Evolutionary conservation across 768 basidiomycete species (phyloP), one percentile per base, ranked within the genome.

Genomic region (Suillus brevipes): DNA sequence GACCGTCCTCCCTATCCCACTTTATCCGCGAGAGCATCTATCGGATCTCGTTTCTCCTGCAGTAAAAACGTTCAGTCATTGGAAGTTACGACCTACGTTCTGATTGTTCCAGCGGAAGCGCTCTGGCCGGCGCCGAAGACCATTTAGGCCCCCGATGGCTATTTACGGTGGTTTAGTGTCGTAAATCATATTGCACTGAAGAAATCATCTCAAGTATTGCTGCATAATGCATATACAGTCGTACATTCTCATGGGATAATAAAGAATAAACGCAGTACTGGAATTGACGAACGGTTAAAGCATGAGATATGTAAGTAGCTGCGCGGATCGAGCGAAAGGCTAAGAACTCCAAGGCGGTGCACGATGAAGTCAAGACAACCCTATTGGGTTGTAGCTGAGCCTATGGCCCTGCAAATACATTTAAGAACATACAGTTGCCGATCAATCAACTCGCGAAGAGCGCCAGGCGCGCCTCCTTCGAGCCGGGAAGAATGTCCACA

Each of bases 401-500:
- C n/a, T 13, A 56, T 37, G 14, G n/a, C n/a, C 55, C 37, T 28
- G 50, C 50, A 57, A 23, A 37, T 38, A 25, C 13, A 36, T 36
- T 36, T 36, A 37, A 37, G 55, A 56, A 23, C 56, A 38, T 38
- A 38, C n/a, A 9, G 4, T 37, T n/a, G 23, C 14, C 36, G 9
- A 38, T 58, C 50, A 57, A 37, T 57, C 37, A 58, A 14, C 56
- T 34, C 6, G 6, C 61, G n/a, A 62, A 25, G 45, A 62, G 31
- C 4, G n/a, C 49, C 49, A 62, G 28, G n/a, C 61, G 61, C 3
- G 45, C 47, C 61, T 62, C 25, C 50, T 25, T 53, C 23, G 45
- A 53, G 16, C 45, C 23, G 5, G 81, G 81, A 37, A 83, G 64
- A 45, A 73, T 73, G 8, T 79, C 78, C 28, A 81, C 71, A 34